These are phyloP conservation scores for Boletus sp. DNA, from an alignment of 768 basidiomycete genomes.

Conservation along the genomic window DNA sequence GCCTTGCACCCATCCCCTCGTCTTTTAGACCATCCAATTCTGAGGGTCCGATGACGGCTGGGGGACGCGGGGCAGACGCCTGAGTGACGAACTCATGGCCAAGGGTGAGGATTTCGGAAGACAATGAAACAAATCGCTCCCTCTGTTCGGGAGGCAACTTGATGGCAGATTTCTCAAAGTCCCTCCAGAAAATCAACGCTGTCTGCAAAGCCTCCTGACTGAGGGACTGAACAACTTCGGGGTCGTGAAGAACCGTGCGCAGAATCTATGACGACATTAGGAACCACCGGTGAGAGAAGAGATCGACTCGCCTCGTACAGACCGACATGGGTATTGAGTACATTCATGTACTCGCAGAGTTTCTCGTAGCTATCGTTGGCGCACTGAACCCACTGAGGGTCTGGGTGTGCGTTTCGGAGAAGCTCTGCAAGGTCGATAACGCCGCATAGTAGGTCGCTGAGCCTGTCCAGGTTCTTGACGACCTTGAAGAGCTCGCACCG, in stretches of 20 bases:
- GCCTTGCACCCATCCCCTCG: constrained; percentile 67
- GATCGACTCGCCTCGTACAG: constrained; percentile 72
- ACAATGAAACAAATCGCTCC: constrained; percentile 80
- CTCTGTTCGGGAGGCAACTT: constrained; percentile 77
- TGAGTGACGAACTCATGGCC: constrained; percentile 83
- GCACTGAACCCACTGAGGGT: constrained; percentile 74
- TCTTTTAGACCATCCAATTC: constrained; percentile 75
- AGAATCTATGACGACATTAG: constrained; percentile 51
- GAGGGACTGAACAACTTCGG: constrained; percentile 60
- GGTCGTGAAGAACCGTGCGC: constrained; percentile 64
- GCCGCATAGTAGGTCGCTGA: constrained; percentile 93
- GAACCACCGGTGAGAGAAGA: constrained; percentile 12
- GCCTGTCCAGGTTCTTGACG: constrained; percentile 93
- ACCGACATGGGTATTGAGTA: constrained; percentile 89
- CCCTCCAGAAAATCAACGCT: constrained; percentile 90
- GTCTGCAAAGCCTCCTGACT: constrained; percentile 78
- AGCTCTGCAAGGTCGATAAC: constrained; percentile 97
- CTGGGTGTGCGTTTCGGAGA: constrained; percentile 90
- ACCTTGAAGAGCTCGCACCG: constrained; percentile 75
- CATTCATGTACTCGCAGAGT: constrained; percentile 96
- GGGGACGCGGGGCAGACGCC: constrained; percentile 57
- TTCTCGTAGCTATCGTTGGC: constrained; percentile 88
- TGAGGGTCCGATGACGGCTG: constrained; percentile 62
- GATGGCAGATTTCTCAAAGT: constrained; percentile 97
- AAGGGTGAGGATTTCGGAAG: constrained; percentile 83